These are phyloP conservation scores for Lagenidium sp. DNA, from an alignment of 352 stramenopile species.

Conservation along the genomic window DNA sequence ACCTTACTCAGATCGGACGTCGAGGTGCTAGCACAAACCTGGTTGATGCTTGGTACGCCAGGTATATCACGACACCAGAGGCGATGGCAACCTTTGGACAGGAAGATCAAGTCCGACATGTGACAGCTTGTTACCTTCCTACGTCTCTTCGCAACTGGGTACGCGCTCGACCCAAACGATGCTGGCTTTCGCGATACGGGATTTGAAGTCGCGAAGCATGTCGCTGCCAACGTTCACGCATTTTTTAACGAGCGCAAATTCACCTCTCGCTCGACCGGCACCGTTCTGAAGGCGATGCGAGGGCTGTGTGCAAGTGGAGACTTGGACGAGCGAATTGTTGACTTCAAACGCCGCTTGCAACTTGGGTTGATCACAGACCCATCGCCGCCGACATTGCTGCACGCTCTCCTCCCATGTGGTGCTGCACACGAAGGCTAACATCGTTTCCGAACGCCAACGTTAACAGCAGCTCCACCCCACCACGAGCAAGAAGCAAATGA, in stretches of 20 bases:
- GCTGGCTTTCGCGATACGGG: neutral
- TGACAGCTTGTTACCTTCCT: neutral
- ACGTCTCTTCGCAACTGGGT: neutral
- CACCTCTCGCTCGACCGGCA: neutral
- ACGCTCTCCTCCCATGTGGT: no score
- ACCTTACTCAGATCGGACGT: neutral
- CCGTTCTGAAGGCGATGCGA: constrained; percentile 1
- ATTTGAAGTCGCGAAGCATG: neutral
- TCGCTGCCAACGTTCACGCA: neutral
- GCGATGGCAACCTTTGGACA: neutral
- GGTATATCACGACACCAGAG: neutral
- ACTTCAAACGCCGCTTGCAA: no score
- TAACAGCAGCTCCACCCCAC: no score
- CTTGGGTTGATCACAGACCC: no score
- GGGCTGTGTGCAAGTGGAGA: neutral
- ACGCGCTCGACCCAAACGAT: neutral
- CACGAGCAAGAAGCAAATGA: no score
- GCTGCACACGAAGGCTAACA: no score
- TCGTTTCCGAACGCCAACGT: no score
- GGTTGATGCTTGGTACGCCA: neutral
- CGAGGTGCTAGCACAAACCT: constrained; percentile 4
- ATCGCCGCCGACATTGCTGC: no score
- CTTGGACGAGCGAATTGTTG: neutral
- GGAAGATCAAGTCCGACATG: neutral
- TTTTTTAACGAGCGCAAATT: neutral